A percentile compares a stretch with the other conserved stretches of the same genome.
phyloP scores from a whole-genome alignment of 2,329 filamentous ascomycete species.

The Colletotrichum endophyticum region DNA sequence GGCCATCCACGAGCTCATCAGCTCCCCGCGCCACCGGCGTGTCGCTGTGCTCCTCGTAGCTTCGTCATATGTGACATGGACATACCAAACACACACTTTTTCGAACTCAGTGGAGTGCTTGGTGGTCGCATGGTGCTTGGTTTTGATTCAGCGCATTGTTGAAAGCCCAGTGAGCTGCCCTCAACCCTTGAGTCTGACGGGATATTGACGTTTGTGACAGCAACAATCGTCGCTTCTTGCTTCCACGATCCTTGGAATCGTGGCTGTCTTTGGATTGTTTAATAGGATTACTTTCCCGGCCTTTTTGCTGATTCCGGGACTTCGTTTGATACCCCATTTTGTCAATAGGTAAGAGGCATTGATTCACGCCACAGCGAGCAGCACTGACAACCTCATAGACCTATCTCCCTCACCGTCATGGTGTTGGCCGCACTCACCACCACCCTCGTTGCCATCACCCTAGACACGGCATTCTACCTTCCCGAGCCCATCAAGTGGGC shows the following conservation, averaged over 20 bases:
- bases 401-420: slow-evolving; percentile 67
- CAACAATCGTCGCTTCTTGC: slow-evolving; percentile 78
- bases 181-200: not conserved
- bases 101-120: slow-evolving; percentile 97
- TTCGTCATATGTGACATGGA: slow-evolving; percentile 98
- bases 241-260: slow-evolving; percentile 78
- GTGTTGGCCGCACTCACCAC: slow-evolving; percentile 70
- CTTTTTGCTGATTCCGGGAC: slow-evolving; percentile 83
- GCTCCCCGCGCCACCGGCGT: slow-evolving; percentile 72
- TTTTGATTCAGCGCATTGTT: slow-evolving; percentile 86
- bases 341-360: slow-evolving; percentile 67
- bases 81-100: slow-evolving; percentile 97
- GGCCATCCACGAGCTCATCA: slow-evolving; percentile 91
- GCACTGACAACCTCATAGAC: slow-evolving; percentile 43
- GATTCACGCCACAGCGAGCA: not conserved
- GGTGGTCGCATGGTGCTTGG: slow-evolving; percentile 89
- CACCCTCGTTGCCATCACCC: slow-evolving; percentile 72
- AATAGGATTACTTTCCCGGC: slow-evolving; percentile 98
- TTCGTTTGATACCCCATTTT: slow-evolving; percentile 87
- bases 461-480: slow-evolving; percentile 87
- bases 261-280: slow-evolving; percentile 86
- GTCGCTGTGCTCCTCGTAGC: slow-evolving; percentile 84
- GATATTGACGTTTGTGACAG: slow-evolving; percentile 41
- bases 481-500: slow-evolving; percentile 67
- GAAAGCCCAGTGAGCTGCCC: slow-evolving; percentile 71